Percentiles rank a stretch among this genome's conserved stretches.
phyloP scores from a whole-genome alignment of 1,139 yeast genomes.

The Yamadazyma dendronema region DNA sequence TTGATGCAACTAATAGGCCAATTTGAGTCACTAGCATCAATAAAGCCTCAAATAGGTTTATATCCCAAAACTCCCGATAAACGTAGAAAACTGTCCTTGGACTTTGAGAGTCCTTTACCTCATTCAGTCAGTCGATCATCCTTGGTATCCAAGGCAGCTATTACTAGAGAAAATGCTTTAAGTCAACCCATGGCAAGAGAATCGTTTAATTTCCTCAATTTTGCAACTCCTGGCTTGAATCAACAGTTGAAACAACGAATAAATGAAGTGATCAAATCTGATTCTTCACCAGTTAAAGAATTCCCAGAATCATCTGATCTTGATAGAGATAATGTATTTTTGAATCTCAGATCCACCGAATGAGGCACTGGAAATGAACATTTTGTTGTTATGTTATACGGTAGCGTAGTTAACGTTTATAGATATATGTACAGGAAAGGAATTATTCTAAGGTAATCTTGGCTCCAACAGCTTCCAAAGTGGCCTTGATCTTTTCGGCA shows the following conservation, averaged over 20 bases:
- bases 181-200: constrained; percentile 10
- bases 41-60: neutral
- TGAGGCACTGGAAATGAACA: too few species aligned
- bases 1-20: neutral
- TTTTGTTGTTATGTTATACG: too few species aligned
- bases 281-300: constrained; percentile 2
- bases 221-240: constrained; percentile 12
- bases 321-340: constrained; percentile 1
- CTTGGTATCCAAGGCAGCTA: constrained; percentile 10
- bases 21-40: neutral
- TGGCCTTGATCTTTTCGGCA: constrained; percentile 87
- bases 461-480: constrained; percentile 94
- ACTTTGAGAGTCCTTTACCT: constrained; percentile 1
- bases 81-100: neutral
- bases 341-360: too few species aligned
- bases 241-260: constrained; percentile 7
- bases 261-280: constrained; percentile 2
- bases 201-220: constrained; percentile 7
- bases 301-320: constrained; percentile 1
- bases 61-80: neutral
- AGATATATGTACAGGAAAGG: constrained; percentile 16
- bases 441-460: constrained; percentile 80
- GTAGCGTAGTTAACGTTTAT: neutral
- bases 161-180: constrained; percentile 13
- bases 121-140: constrained; percentile 8